Percentiles rank a stretch among this genome's conserved stretches.
Evolutionary conservation across 805 yeast species (phyloP).

Genomic region (Barnettozyma pratensis): DNA sequence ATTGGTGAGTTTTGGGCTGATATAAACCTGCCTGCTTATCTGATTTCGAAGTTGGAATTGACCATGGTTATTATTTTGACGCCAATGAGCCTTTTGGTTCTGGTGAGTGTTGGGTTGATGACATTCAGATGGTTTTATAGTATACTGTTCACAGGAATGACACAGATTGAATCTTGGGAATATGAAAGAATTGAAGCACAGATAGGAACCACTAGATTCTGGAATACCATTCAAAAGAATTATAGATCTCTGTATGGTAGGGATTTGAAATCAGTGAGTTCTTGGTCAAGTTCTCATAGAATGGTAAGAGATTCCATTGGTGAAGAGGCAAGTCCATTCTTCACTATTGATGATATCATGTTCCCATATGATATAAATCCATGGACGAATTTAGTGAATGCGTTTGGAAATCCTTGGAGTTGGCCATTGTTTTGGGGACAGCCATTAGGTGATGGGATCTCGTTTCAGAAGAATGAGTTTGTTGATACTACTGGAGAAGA

Average conservation of each 20-base stretch:
- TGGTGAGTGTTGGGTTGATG: conserved; percentile 53
- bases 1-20: conserved; percentile 40
- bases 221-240: conserved; percentile 42
- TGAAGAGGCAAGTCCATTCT: conserved; percentile 17
- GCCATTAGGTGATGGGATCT: conserved; percentile 56
- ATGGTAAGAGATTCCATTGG: conserved; percentile 6
- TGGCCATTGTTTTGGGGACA: conserved; percentile 74
- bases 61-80: conserved; percentile 47
- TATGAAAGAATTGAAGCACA: conserved; percentile 71
- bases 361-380: conserved; percentile 83
- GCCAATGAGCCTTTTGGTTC: conserved; percentile 55
- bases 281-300: conserved; percentile 20
- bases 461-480: conserved; percentile 50
- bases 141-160: conserved; percentile 57
- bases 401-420: conserved; percentile 54
- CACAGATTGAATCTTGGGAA: conserved; percentile 94
- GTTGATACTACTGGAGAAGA: conserved; percentile 41
- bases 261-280: conserved; percentile 13
- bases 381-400: conserved; percentile 43
- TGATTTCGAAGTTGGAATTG: conserved; percentile 48
- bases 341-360: conserved; percentile 58
- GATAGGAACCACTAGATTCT: conserved; percentile 49
- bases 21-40: conserved; percentile 50
- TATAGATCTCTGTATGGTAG: conserved; percentile 27
- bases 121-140: conserved; percentile 56